A percentile compares a stretch with the other conserved stretches of the same genome.
Evolutionary conservation across 352 stramenopile genomes (phyloP).

Genomic region (Pilasporangium apinafurcum): DNA sequence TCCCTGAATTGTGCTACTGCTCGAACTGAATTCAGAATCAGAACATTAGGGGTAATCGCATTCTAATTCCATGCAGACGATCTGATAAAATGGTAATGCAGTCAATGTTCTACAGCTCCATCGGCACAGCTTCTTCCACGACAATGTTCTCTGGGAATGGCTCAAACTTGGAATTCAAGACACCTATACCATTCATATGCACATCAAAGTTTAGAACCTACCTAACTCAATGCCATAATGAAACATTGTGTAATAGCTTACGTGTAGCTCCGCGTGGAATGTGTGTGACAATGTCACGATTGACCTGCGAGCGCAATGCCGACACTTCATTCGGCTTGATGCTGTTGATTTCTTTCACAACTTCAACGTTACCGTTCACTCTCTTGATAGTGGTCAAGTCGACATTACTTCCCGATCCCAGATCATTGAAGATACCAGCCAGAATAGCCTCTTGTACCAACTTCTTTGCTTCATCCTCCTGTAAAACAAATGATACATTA

Average conservation of each 20-base stretch:
- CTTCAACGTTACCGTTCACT: slow-evolving; percentile 74
- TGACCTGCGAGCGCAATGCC: slow-evolving; percentile 82
- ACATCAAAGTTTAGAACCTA: not conserved
- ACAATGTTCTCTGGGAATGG: slow-evolving; percentile 51
- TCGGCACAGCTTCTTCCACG: slow-evolving; percentile 67
- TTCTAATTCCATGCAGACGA: no score
- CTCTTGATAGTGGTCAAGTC: slow-evolving; percentile 95
- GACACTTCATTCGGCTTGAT: slow-evolving; percentile 92
- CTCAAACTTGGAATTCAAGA: slow-evolving; percentile 71
- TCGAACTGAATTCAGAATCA: no score
- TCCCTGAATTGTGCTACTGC: no score
- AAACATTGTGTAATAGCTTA: slow-evolving; percentile 22
- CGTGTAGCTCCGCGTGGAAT: slow-evolving; percentile 76
- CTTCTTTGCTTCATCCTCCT: slow-evolving; percentile 94
- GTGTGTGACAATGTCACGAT: slow-evolving; percentile 76
- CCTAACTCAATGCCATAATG: not conserved
- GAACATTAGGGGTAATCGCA: no score
- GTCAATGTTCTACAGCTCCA: slow-evolving; percentile 85
- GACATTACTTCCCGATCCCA: slow-evolving; percentile 96
- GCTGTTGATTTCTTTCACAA: slow-evolving; percentile 88
- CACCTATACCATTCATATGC: slow-evolving; percentile 20
- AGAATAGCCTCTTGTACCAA: slow-evolving; percentile 96
- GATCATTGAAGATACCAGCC: slow-evolving; percentile 98
- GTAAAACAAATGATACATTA: not conserved
- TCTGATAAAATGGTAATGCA: no score